A percentile compares a stretch with the other conserved stretches of the same genome.
Evolutionary conservation across 2,329 filamentous ascomycete genomes (phyloP).

Genomic region (Trichoderma lentiforme): DNA sequence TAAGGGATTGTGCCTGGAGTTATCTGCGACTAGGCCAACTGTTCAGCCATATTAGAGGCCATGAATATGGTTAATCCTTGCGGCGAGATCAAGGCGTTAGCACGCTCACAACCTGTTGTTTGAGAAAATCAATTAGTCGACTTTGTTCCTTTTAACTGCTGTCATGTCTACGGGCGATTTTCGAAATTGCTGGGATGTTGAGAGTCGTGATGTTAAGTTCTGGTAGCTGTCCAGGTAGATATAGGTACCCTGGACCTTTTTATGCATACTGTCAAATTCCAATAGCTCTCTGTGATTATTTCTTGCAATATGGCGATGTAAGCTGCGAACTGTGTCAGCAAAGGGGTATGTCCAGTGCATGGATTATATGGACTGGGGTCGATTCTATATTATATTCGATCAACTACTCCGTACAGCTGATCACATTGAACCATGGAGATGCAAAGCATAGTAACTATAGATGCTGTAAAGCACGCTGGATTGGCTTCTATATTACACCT

Average conservation of each 20-base stretch:
- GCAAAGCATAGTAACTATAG: neutral
- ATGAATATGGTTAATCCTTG: slow-evolving; percentile 8
- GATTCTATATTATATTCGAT: neutral
- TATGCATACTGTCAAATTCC: slow-evolving; percentile 4
- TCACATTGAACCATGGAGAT: neutral
- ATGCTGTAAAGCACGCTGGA: neutral
- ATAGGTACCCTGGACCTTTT: slow-evolving; percentile 8
- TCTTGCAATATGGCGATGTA: neutral
- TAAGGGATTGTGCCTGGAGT: slow-evolving; percentile 43
- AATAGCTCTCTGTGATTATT: neutral
- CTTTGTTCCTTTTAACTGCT: slow-evolving; percentile 29
- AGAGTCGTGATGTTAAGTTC: slow-evolving; percentile 27
- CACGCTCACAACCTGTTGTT: slow-evolving; percentile 11
- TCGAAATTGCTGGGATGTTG: slow-evolving; percentile 27
- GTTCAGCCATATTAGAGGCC: slow-evolving; percentile 11
- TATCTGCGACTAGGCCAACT: slow-evolving; percentile 17
- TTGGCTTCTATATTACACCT: neutral
- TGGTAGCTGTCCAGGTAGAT: slow-evolving; percentile 7
- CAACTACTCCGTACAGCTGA: neutral
- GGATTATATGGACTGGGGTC: neutral
- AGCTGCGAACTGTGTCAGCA: neutral
- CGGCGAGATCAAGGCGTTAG: slow-evolving; percentile 10
- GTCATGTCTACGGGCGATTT: slow-evolving; percentile 32
- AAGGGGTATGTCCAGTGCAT: neutral
- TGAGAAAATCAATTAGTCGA: slow-evolving; percentile 17